Conservation (phyloP, 352 stramenopile species). For the Pythium aquatile region DNA sequence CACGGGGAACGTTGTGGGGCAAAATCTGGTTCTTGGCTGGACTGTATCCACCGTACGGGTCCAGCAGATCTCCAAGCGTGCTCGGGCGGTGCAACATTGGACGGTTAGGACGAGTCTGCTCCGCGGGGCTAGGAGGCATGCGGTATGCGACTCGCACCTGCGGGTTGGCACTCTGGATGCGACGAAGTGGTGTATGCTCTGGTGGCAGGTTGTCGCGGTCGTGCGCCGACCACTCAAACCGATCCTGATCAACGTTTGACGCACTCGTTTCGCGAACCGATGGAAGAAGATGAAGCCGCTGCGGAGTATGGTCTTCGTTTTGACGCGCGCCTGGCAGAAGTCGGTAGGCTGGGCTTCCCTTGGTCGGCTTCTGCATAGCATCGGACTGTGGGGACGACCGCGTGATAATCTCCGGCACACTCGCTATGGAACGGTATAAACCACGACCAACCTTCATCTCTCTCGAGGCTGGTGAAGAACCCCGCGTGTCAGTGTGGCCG, state of each 20-base stretch:
- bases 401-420: conserved; percentile 22
- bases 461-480: neutral
- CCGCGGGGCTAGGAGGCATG: conserved; percentile 20
- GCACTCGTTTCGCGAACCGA: conserved; percentile 14
- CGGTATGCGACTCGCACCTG: conserved; percentile 18
- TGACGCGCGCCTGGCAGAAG: conserved; percentile 9
- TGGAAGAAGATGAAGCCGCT: conserved; percentile 13
- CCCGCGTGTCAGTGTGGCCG: neutral
- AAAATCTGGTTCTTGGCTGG: conserved; percentile 15
- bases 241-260: neutral
- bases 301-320: conserved; percentile 7
- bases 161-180: conserved; percentile 16
- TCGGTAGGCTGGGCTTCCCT: conserved; percentile 10
- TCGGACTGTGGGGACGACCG: neutral
- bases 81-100: conserved; percentile 18
- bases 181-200: conserved; percentile 10
- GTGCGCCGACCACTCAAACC: conserved; percentile 7
- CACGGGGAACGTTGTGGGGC: conserved; percentile 13
- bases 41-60: conserved; percentile 19
- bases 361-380: neutral
- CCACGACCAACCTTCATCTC: conserved; percentile 21
- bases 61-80: conserved; percentile 21
- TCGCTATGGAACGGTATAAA: conserved; percentile 17
- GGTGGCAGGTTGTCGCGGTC: conserved; percentile 10
- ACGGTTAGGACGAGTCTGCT: conserved; percentile 15